Base-by-base conservation (phyloP, 2,329 filamentous ascomycete species). In the Ramichloridium luteum region DNA sequence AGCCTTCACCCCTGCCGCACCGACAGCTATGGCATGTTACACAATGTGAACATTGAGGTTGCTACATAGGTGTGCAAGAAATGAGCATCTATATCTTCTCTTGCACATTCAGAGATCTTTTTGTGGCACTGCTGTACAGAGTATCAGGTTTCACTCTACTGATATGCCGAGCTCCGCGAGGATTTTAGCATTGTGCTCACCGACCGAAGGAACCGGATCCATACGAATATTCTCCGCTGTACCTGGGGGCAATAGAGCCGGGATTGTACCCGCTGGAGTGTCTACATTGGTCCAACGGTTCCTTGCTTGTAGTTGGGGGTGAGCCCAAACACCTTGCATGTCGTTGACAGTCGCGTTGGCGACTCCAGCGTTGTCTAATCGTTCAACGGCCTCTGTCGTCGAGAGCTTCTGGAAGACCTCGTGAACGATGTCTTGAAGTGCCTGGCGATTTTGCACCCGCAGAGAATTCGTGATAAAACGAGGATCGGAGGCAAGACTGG, bases 271-370 rank as follows among this genome's bases (percentile, higher is more conserved):
- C 2, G 43, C 51, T 0, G 65, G 57, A 0, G 64, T 70, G 12
- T 65, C 48, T 8, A 73, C 54, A 30, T 68, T 50, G 0, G 62
- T 60, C 67, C 68, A 73, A 8, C 69, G 52, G 1, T 53, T 49
- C n/a, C 70, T 51, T 1, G 67, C 67, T 25, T 54, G 47, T 0
- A 72, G 54, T 37, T 72, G 69, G 2, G 62, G 62, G 38, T 73
- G 69, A 0, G 62, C 48, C 68, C 68, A 72, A 0, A 72, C 56
- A 3, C 57, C 65, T 8, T 64, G 53, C 65, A 73, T 69, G 27
- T 68, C 60, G 33, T 69, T 71, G 13, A 72, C 58, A 20, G 60
- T 67, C 3, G 68, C 67, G 40, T 72, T 72, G 1, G 70, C 69
- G 27, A 72, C 70, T 0, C 58, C 56, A 0, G 64, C 65, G 2